Conservation (phyloP, 1,284 basidiomycete species). For the Inonotus obliquus region DNA sequence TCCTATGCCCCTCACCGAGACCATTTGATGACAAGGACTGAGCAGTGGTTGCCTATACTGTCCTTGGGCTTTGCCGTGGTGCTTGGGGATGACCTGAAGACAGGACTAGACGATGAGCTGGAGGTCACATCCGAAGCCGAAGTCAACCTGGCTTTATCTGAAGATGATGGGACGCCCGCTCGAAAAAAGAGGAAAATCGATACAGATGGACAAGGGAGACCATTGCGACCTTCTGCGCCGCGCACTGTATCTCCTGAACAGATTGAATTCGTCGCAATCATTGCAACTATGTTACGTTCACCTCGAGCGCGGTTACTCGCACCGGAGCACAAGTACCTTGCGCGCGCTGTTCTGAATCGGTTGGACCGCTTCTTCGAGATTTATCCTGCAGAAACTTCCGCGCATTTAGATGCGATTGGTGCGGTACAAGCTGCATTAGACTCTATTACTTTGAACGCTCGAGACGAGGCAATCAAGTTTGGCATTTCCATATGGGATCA, state of each 20-base stretch:
- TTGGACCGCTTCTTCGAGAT: conserved; percentile 61
- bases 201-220: neutral
- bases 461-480: conserved; percentile 51
- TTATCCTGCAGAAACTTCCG: conserved; percentile 65
- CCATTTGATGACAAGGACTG: conserved; percentile 48
- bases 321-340: conserved; percentile 33
- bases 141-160: conserved; percentile 21
- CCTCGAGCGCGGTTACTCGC: conserved; percentile 51
- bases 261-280: conserved; percentile 63
- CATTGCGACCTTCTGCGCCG: conserved; percentile 18
- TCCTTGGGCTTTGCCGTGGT: conserved; percentile 75
- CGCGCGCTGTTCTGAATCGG: conserved; percentile 55
- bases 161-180: conserved; percentile 20
- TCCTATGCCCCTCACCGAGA: conserved; percentile 74
- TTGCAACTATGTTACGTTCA: conserved; percentile 63
- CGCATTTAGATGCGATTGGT: conserved; percentile 69
- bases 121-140: conserved; percentile 25
- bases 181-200: conserved; percentile 4
- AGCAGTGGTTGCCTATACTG: conserved; percentile 65
- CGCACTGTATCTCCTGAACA: conserved; percentile 53
- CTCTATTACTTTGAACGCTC: conserved; percentile 70
- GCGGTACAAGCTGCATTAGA: conserved; percentile 66
- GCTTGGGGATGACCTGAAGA: conserved; percentile 55
- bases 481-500: conserved; percentile 58
- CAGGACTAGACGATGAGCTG: conserved; percentile 36